Base-by-base conservation (phyloP, 768 basidiomycete genomes). In the Kwoniella sp. region DNA sequence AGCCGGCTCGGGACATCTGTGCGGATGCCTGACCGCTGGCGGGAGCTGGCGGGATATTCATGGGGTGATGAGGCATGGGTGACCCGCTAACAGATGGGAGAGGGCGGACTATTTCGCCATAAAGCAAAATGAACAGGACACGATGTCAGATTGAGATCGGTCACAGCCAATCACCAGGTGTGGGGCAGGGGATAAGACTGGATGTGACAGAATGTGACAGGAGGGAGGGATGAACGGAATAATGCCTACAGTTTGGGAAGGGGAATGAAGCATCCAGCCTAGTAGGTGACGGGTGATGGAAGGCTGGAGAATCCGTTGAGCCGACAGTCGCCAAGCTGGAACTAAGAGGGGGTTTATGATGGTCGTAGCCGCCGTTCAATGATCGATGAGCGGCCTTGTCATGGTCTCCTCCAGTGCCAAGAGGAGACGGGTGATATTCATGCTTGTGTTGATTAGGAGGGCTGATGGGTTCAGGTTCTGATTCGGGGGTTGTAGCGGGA, bases 211-310 rank as follows among this genome's bases (percentile, higher is more conserved):
- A n/a, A n/a, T n/a, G 13, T 17, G 50, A 53, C 29, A 47, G n/a
- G 19, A 57, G 25, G 26, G 25, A 22, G 17, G n/a, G 26, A 44
- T 2, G 30, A 7, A 22, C 6, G 30, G 47, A 21, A 30, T 9
- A 6, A 46, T 48, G 37, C 67, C 46, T 57, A 74, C 68, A 56
- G 55, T 68, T 69, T 40, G 75, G 75, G 60, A 74, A 74, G 3
- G 75, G 73, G 68, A 70, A 72, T 10, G 71, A 68, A n/a, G 51
- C 26, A 44, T 71, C 67, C 2, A 52, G 30, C 15, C 46, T 46
- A 2, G 29, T 60, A 51, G 58, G 47, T 19, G 55, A 27, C 33
- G 58, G 27, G 27, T 52, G 52, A 22, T 51, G 50, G n/a, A 44
- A 27, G 13, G 33, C 40, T 1, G 55, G 44, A 22, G 55, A 50